These are phyloP conservation scores for Colletotrichum cordylinicola DNA, from an alignment of 2,329 filamentous ascomycete genomes.

Conservation along the genomic window DNA sequence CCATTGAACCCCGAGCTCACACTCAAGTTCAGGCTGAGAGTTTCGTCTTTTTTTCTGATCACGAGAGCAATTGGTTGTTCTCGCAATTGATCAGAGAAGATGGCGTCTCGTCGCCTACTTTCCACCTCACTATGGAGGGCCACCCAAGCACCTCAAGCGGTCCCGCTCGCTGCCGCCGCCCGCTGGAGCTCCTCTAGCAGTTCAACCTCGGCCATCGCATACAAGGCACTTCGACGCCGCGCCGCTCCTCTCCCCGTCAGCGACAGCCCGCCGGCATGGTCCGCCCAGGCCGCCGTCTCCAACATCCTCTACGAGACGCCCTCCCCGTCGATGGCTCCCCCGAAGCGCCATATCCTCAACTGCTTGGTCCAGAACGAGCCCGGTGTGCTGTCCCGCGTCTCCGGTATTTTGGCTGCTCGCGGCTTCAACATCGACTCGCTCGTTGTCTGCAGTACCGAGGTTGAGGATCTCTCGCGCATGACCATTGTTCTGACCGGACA, in stretches of 20 bases:
- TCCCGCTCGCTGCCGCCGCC: constrained; percentile 22
- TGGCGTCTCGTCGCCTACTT: constrained; percentile 52
- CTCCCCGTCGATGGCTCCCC: constrained; percentile 78
- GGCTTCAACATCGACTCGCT: constrained; percentile 99
- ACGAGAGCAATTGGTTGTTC: constrained; percentile 22
- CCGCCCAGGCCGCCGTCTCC: constrained; percentile 92
- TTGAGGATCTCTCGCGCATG: constrained; percentile 96
- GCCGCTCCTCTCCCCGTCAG: constrained; percentile 84
- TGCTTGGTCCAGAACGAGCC: constrained; percentile 99
- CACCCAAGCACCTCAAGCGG: constrained; percentile 28
- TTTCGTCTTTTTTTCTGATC: constrained; percentile 16
- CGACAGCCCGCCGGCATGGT: constrained; percentile 78
- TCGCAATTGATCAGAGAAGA: constrained; percentile 30
- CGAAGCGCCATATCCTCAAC: constrained; percentile 96
- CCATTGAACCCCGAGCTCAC: constrained; percentile 10
- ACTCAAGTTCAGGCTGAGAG: constrained; percentile 4
- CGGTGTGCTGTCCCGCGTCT: constrained; percentile 94
- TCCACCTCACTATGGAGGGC: constrained; percentile 44
- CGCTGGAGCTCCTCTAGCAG: constrained; percentile 56
- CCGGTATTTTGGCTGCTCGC: constrained; percentile 91
- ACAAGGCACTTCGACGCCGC: constrained; percentile 94
- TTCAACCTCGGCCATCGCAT: constrained; percentile 92
- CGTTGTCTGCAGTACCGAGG: constrained; percentile 97
- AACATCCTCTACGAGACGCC: constrained; percentile 99
- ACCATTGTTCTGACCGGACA: constrained; percentile 97